Base-by-base conservation (phyloP, 371 early-diverging fungal species). In the Zychaea mexicana region DNA sequence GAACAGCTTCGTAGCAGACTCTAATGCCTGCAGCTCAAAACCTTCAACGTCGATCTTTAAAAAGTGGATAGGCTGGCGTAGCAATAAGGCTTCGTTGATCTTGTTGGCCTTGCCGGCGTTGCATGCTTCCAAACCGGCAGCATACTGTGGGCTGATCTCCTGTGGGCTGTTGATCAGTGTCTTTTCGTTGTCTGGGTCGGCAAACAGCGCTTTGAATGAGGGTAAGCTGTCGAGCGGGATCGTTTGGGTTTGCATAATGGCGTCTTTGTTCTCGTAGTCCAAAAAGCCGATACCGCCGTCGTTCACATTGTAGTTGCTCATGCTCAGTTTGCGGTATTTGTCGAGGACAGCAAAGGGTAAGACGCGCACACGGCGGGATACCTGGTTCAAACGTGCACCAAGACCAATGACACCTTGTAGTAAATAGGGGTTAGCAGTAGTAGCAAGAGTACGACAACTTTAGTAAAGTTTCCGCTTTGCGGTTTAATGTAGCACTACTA, bases 41-140 rank as follows among this genome's bases (percentile, higher is more conserved):
- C 81, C 81, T 67, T 81, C 81, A 2, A 81, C 81, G 53, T 81
- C 81, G 45, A 81, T 74, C 69, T 81, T 81, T 27, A 81, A 62
- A 55, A 81, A 81, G 62, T 81, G 81, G 46, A 81, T 78, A 13
- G 78, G 81, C 13, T 77, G 68, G 17, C 73, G 70, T 24, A 76
- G 63, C 15, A 69, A n/a, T 7, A 81, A 54, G 2, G 68, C 47
- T 53, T 73, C 65, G 10, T 60, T 36, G 17, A 72, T 62, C 31
- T 22, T 53, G 17, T 33, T 22, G 5, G 30, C 56, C 6, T 3
- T 38, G 27, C 39, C 42, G 33, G 27, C 32, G 17, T 46, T 52
- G 33, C 42, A 52, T 21, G 67, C 62, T 10, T 70, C 42, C 22
- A 77, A 49, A 3, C 21, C 61, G 6, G 54, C 47, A 2, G 75